These are phyloP conservation scores for Aureobasidium sp. DNA, from an alignment of 2,329 filamentous ascomycete species.

Conservation along the genomic window DNA sequence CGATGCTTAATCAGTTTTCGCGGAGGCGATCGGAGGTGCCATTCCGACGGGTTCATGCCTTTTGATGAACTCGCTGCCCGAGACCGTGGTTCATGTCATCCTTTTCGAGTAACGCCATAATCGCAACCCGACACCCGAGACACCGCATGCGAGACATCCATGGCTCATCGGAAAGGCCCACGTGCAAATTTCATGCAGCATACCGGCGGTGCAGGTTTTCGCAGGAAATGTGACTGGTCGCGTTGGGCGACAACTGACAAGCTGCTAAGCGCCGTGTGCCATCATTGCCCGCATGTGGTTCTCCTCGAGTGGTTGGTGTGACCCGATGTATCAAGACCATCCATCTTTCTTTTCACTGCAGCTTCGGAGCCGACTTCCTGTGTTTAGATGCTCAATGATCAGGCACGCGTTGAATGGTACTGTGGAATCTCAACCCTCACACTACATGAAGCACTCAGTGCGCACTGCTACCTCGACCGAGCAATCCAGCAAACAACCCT, in stretches of 20 bases:
- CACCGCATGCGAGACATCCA: slow-evolving; percentile 10
- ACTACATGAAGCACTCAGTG: neutral
- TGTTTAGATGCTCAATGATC: neutral
- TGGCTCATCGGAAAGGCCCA: neutral
- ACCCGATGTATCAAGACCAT: neutral
- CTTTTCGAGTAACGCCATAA: neutral
- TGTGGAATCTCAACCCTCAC: neutral
- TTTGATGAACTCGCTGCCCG: neutral
- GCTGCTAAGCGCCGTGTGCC: slow-evolving; percentile 4
- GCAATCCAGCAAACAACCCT: neutral
- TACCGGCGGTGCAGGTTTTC: neutral
- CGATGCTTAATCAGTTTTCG: neutral
- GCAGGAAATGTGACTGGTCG: slow-evolving; percentile 1
- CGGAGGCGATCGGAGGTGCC: slow-evolving; percentile 3
- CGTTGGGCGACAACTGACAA: neutral
- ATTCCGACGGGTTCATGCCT: neutral
- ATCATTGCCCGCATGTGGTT: neutral
- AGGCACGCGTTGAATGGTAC: neutral
- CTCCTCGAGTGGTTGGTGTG: neutral
- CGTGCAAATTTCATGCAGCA: slow-evolving; percentile 8
- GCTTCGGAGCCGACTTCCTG: neutral
- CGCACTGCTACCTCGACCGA: neutral
- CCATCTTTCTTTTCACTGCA: neutral
- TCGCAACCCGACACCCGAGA: neutral
- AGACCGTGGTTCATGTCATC: slow-evolving; percentile 1